A percentile compares a stretch with the other conserved stretches of the same genome.
phyloP scores from a whole-genome alignment of 2,329 filamentous ascomycete genomes.

The Scytalidium lignicola region DNA sequence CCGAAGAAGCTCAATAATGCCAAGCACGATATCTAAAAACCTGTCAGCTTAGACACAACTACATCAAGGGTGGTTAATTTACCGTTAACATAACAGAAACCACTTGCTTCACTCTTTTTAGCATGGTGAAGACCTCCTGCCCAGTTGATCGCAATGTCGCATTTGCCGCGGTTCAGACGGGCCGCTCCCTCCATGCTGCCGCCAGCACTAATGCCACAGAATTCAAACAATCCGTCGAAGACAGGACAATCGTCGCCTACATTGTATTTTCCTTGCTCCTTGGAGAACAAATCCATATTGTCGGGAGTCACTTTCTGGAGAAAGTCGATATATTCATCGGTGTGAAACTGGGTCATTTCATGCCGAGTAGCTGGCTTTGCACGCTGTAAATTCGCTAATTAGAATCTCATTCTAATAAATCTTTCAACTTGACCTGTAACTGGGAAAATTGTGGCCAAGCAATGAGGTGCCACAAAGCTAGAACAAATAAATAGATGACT shows the following conservation, averaged over 20 bases:
- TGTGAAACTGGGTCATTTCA: slow-evolving; percentile 93
- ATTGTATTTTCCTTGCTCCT: slow-evolving; percentile 90
- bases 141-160: slow-evolving; percentile 98
- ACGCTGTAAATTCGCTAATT: slow-evolving; percentile 45
- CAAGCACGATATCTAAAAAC: slow-evolving; percentile 84
- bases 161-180: slow-evolving; percentile 83
- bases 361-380: slow-evolving; percentile 82
- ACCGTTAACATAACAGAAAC: slow-evolving; percentile 98
- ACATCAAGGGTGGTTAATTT: slow-evolving; percentile 32
- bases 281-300: slow-evolving; percentile 91
- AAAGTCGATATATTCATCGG: slow-evolving; percentile 92
- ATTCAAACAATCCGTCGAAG: slow-evolving; percentile 96
- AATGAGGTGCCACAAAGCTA: background rate
- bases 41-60: slow-evolving; percentile 28
- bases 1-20: slow-evolving; percentile 85
- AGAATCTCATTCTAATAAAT: background rate
- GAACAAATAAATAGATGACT: background rate
- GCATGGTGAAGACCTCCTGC: slow-evolving; percentile 95
- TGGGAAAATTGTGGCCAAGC: background rate
- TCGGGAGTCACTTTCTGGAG: slow-evolving; percentile 93
- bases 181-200: slow-evolving; percentile 91
- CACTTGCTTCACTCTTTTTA: slow-evolving; percentile 92
- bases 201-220: slow-evolving; percentile 90
- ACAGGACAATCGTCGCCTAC: slow-evolving; percentile 96
- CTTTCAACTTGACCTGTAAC: slow-evolving; percentile 43